Base-by-base conservation (phyloP, 1,284 basidiomycete genomes). In the Irpex lacteus region DNA sequence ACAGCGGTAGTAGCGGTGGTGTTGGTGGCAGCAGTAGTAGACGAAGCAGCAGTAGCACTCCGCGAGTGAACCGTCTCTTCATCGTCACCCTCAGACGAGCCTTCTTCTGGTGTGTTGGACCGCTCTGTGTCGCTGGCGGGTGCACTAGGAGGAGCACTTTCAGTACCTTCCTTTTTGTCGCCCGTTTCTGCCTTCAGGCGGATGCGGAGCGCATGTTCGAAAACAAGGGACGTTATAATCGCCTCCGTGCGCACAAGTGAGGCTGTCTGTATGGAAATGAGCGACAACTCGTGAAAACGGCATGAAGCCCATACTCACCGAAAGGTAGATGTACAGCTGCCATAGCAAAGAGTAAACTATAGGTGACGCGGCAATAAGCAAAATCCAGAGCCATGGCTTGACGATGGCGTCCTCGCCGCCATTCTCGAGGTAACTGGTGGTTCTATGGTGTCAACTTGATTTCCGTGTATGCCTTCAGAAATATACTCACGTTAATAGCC, bases 201-300 rank as follows among this genome's bases (percentile, higher is more conserved):
- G 52, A 91, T 84, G 44, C 88, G 82, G 3, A 91, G 78, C 2
- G 88, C 78, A 69, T 91, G 89, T 64, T 90, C 86, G 70, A 91
- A 90, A 4, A 91, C 75, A 2, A 91, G 79, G 68, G 91, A 84
- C 0, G 88, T 90, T 61, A 91, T 77, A 56, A 91, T 81, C 2
- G 82, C 82, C 71, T 91, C 87, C 5, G 76, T 71, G 49, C 84
- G 82, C 13, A 88, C 84, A 7, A 85, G 73, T 9, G 77, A 77
- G 13, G 79, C 73, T 2, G 81, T 85, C 74, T 77, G 49, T 6
- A 26, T n/a, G 44, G 44, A 47, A 47, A 47, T 47, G 11, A 47
- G n/a, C 44, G n/a, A 47, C 9, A 11, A 47, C 6, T 37, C n/a
- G 13, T 13, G 56, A 36, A 18, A 11, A 11, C 32, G 36, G 36